Conservation (phyloP, 1,139 yeast genomes). For the Candida sanyaensis region DNA sequence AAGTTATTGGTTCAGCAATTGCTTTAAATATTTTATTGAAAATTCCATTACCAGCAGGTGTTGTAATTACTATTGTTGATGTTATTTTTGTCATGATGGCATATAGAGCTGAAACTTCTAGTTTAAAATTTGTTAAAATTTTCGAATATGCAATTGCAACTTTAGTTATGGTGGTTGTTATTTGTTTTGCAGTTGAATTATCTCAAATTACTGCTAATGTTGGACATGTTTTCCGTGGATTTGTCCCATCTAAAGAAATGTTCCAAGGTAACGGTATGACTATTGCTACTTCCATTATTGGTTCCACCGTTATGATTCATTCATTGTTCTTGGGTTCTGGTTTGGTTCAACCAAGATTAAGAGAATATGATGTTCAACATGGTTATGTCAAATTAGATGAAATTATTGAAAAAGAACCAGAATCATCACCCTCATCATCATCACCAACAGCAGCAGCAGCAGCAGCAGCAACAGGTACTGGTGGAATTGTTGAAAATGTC, state of each 20-base stretch:
- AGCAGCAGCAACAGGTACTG: too few relatives aligned
- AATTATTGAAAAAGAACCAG: conserved; percentile 9
- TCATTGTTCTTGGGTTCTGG: conserved; percentile 76
- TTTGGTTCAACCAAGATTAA: conserved; percentile 72
- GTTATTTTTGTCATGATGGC: conserved; percentile 75
- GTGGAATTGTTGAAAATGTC: conserved; percentile 8
- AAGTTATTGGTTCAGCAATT: conserved; percentile 86
- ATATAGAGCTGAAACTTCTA: conserved; percentile 67
- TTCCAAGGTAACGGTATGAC: conserved; percentile 66
- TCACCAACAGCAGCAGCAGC: too few relatives aligned
- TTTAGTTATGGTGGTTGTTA: conserved; percentile 67
- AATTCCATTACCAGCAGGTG: conserved; percentile 80
- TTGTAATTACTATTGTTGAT: conserved; percentile 68
- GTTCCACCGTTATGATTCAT: conserved; percentile 86
- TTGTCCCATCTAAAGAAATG: conserved; percentile 64
- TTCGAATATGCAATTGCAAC: conserved; percentile 70
- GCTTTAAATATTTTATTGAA: conserved; percentile 70
- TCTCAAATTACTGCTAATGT: conserved; percentile 52
- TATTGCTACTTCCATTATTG: conserved; percentile 74
- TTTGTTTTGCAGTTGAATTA: conserved; percentile 72
- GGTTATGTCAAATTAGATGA: conserved; percentile 41
- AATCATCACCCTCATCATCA: neutral
- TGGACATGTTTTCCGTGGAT: conserved; percentile 65
- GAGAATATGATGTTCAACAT: conserved; percentile 59
- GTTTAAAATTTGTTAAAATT: conserved; percentile 60